Conservation (phyloP, 2,329 filamentous ascomycete species). For the Paraconiothyrium sp. region DNA sequence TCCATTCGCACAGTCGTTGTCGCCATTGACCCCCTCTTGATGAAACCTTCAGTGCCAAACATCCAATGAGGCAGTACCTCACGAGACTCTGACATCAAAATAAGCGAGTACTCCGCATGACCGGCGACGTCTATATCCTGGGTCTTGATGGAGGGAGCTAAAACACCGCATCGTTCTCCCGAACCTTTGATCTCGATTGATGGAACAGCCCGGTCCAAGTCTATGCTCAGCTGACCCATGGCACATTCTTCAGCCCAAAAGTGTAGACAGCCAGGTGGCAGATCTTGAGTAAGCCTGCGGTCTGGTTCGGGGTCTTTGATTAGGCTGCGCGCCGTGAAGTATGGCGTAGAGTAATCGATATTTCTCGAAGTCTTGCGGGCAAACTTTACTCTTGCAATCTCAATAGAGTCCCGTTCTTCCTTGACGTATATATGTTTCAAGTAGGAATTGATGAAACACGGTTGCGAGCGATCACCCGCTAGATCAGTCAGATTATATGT, state of each 20-base stretch:
- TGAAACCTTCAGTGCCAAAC: not conserved
- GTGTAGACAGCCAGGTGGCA: not conserved
- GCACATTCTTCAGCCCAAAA: slow-evolving; percentile 2
- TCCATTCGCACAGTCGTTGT: not conserved
- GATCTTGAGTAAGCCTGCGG: not conserved
- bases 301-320: not conserved
- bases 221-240: not conserved
- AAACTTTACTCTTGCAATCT: not conserved
- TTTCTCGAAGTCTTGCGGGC: too few relatives aligned
- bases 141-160: not conserved
- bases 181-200: not conserved
- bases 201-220: not conserved
- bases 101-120: not conserved
- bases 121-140: not conserved
- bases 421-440: not conserved
- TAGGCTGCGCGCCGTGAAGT: not conserved
- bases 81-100: not conserved
- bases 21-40: not conserved
- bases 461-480: not conserved
- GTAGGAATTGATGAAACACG: not conserved
- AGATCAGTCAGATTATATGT: not conserved
- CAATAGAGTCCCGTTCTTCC: not conserved
- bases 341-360: not conserved
- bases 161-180: not conserved
- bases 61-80: not conserved